These are phyloP conservation scores for Dioszegia hungarica DNA, from an alignment of 768 basidiomycete genomes.

Conservation along the genomic window DNA sequence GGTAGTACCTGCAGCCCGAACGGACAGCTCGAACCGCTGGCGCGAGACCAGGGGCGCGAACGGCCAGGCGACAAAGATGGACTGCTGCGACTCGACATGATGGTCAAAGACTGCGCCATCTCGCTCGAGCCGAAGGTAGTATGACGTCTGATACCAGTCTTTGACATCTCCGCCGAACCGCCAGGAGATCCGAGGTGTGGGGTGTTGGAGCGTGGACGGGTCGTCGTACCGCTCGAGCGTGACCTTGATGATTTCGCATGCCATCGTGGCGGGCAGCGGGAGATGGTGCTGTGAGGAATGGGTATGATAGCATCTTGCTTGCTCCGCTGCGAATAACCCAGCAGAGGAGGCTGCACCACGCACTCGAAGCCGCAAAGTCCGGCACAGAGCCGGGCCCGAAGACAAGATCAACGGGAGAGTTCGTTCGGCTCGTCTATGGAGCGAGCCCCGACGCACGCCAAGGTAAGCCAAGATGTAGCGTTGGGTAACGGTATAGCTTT, in stretches of 20 bases:
- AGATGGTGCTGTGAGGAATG: too few relatives aligned
- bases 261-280: background rate
- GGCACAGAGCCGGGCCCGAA: too few relatives aligned
- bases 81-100: conserved; percentile 8
- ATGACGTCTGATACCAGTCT: conserved; percentile 29
- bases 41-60: conserved; percentile 14
- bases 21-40: conserved; percentile 12
- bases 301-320: too few relatives aligned
- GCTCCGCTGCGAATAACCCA: too few relatives aligned
- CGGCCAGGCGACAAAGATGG: conserved; percentile 30
- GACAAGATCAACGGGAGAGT: too few relatives aligned
- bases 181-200: conserved; percentile 27
- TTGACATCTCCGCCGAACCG: conserved; percentile 14
- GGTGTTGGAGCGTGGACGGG: conserved; percentile 10
- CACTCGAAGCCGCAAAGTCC: too few relatives aligned
- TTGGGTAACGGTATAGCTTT: too few relatives aligned
- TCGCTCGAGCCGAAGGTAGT: conserved; percentile 15
- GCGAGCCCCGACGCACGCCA: too few relatives aligned
- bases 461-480: too few relatives aligned
- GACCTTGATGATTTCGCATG: conserved; percentile 1
- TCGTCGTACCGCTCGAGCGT: conserved; percentile 8
- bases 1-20: conserved; percentile 8
- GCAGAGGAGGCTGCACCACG: too few relatives aligned
- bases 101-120: background rate
- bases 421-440: too few relatives aligned